Evolutionary conservation across 768 basidiomycete genomes (phyloP).

Genomic region (Suillus spraguei): DNA sequence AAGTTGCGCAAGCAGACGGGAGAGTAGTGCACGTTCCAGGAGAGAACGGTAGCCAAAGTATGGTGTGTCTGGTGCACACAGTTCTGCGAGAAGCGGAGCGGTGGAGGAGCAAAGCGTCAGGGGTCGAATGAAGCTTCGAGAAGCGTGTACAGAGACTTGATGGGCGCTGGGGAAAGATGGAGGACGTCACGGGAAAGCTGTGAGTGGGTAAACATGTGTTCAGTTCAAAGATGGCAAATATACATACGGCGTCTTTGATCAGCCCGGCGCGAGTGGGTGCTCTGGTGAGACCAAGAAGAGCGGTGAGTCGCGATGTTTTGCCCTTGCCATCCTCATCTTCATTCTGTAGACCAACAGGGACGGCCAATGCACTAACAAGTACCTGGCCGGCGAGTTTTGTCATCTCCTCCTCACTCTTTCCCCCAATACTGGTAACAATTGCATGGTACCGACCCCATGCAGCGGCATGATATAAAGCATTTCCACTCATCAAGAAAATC

Average conservation of each 20-base stretch:
- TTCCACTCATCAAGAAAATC: slow-evolving; percentile 95
- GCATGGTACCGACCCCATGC: slow-evolving; percentile 90
- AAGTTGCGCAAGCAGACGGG: slow-evolving; percentile 87
- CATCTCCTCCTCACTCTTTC: slow-evolving; percentile 77
- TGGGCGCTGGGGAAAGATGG: slow-evolving; percentile 68
- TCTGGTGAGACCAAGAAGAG: slow-evolving; percentile 80
- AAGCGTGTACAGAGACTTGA: slow-evolving; percentile 82
- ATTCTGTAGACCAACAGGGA: slow-evolving; percentile 74
- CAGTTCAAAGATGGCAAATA: slow-evolving; percentile 12
- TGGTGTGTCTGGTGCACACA: slow-evolving; percentile 45
- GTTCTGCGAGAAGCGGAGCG: slow-evolving; percentile 71
- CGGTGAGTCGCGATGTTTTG: slow-evolving; percentile 77
- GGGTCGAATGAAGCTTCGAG: slow-evolving; percentile 93
- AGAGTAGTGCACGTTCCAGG: slow-evolving; percentile 88
- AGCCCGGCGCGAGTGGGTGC: slow-evolving; percentile 88
- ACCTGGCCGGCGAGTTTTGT: slow-evolving; percentile 87
- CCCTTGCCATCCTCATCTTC: slow-evolving; percentile 58
- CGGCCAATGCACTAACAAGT: slow-evolving; percentile 88
- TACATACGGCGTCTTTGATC: slow-evolving; percentile 76
- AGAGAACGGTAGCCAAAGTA: slow-evolving; percentile 88
- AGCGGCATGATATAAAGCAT: slow-evolving; percentile 94
- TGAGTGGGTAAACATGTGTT: slow-evolving; percentile 12
- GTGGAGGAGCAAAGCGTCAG: slow-evolving; percentile 79
- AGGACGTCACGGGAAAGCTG: slow-evolving; percentile 85
- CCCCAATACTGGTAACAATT: slow-evolving; percentile 70